Base-by-base conservation (phyloP, 202 grass and related monocot species). In the Cymbopogon flexuosus region DNA sequence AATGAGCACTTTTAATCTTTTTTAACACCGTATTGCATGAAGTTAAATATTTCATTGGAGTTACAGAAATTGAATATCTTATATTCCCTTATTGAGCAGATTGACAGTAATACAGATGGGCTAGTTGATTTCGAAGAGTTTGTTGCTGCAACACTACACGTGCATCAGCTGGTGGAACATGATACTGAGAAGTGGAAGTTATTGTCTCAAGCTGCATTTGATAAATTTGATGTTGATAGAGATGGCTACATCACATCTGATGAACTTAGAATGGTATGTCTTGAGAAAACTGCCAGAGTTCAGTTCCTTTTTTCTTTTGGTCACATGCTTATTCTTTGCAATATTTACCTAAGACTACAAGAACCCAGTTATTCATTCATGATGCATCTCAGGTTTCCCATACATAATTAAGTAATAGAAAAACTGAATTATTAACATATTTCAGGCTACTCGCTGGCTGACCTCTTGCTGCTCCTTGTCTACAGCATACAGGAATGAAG, bases 201-300 rank as follows among this genome's bases (percentile, higher is more conserved):
- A 51, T 81, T 91, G 43, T 94, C 91, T 70, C 85, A 90, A 42
- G 85, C 89, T 56, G 94, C 94, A 34, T 97, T 97, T 76, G 88
- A 87, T 78, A 94, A 94, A 81, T 97, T 97, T 78, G 94, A 97
- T 62, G 79, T 97, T 4, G 94, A 97, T 43, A 57, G 88, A 65
- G 91, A 97, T 81, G 94, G 94, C 61, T 97, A 90, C 74, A 97
- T 97, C 74, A 97, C 94, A 84, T 80, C 91, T 76, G 91, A 97
- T 65, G 94, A 97, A 87, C 84, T 97, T 56, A 77, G 87, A 88
- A 88, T 97, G 91, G 94, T 97, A 91, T 63, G 27, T 58, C 19
- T 69, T 80, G 46, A 43, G 13, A 27, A 56, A 78, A 47, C 36
- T 59, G 8, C 18, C 5, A 8, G 39, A 35, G 31, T 43, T 24